A percentile compares a stretch with the other conserved stretches of the same genome.
phyloP scores from a whole-genome alignment of 1,139 yeast species.

The Kurtzmaniella quercitrusa region DNA sequence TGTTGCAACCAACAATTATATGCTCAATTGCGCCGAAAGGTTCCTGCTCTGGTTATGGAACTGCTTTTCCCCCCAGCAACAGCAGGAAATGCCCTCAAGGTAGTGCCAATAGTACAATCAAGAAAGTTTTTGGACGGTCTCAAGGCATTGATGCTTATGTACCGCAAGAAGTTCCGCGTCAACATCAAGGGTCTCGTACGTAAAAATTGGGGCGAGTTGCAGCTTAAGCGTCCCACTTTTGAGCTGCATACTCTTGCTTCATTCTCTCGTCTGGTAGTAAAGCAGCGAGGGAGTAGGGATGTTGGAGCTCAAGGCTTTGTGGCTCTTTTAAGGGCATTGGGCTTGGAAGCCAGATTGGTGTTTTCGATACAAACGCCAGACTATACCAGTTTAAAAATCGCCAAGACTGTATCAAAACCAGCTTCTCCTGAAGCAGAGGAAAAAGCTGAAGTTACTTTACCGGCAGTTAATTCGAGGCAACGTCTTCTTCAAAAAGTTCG shows the following conservation, averaged over 20 bases:
- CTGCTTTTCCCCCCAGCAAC: conserved; percentile 43
- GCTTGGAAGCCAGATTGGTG: conserved; percentile 69
- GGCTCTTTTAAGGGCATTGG: conserved; percentile 64
- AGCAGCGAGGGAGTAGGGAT: conserved; percentile 70
- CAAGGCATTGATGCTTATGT: conserved; percentile 56
- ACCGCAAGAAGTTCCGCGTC: conserved; percentile 57
- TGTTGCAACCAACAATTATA: conserved; percentile 50
- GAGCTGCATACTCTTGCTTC: conserved; percentile 28
- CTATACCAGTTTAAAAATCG: conserved; percentile 38
- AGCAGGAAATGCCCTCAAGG: conserved; percentile 14
- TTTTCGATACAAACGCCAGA: conserved; percentile 91
- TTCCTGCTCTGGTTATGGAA: conserved; percentile 44
- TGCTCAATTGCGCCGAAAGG: conserved; percentile 31
- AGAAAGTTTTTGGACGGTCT: conserved; percentile 74
- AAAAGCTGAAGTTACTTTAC: conserved; percentile 3
- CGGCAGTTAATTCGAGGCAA: conserved; percentile 6
- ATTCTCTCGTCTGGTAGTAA: conserved; percentile 38
- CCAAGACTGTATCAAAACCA: conserved; percentile 5
- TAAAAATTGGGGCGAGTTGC: conserved; percentile 60
- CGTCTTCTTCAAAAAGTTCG: conserved; percentile 10
- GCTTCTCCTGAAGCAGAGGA: conserved; percentile 2
- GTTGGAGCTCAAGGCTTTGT: conserved; percentile 87
- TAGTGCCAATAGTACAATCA: conserved; percentile 48
- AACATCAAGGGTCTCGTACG: conserved; percentile 41
- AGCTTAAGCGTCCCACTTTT: conserved; percentile 18